Evolutionary conservation across 129 eudicot species (phyloP).

Genomic region (Escallonia herrerae): DNA sequence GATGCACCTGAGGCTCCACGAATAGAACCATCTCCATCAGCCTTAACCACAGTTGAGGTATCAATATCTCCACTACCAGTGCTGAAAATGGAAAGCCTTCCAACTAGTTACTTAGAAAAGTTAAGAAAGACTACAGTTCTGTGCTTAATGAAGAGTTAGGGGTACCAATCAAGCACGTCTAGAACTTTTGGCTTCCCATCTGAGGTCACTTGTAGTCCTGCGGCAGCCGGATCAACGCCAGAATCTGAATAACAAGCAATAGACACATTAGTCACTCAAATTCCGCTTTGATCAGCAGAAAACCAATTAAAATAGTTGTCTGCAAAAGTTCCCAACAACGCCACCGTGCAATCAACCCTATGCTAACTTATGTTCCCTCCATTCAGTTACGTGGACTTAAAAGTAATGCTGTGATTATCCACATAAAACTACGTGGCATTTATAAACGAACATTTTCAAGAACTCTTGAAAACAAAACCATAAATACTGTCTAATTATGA

Average conservation of each 20-base stretch:
- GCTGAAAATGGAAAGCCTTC: conserved; percentile 17
- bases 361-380: too few relatives aligned
- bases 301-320: too few relatives aligned
- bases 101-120: neutral
- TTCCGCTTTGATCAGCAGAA: too few relatives aligned
- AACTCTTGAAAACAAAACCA: too few relatives aligned
- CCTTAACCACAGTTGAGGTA: conserved; percentile 89
- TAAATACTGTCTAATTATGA: too few relatives aligned
- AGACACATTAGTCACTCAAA: neutral
- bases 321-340: too few relatives aligned
- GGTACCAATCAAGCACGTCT: conserved; percentile 93
- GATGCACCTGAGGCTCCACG: conserved; percentile 84
- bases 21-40: conserved; percentile 72
- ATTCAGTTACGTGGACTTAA: too few relatives aligned
- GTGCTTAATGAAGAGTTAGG: conserved; percentile 11
- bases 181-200: conserved; percentile 93
- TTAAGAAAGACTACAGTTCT: conserved; percentile 3
- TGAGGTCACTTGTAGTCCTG: conserved; percentile 79
- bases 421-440: too few relatives aligned
- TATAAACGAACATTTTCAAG: too few relatives aligned
- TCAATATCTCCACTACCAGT: conserved; percentile 98
- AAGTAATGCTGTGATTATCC: too few relatives aligned
- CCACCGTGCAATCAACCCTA: too few relatives aligned
- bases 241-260: conserved; percentile 58
- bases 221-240: conserved; percentile 98